Evolutionary conservation across 1,284 basidiomycete species (phyloP), one percentile per base, ranked within the genome.

Genomic region (Kwoniella shivajii): DNA sequence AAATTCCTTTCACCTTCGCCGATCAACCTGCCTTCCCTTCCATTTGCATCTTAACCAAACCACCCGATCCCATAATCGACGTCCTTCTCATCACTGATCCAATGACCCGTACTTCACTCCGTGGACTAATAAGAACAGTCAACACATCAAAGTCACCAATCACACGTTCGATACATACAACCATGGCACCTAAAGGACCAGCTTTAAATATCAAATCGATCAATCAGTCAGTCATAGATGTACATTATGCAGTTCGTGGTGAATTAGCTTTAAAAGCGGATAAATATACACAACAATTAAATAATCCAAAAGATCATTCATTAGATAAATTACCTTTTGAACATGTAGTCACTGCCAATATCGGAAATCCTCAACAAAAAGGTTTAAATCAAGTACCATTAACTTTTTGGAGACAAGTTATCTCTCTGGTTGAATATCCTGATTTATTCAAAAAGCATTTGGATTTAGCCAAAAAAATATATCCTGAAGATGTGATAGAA

Each of bases 321-420:
- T 7, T 42, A 43, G 11, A 26, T 34, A 61, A 72, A 6, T 83
- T 98, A 18, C 91, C 92, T 22, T 99, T 98, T 76, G 84, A 87
- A 72, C 86, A 86, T 67, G 84, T 99, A 76, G 92, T 98, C 74
- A 90, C 87, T 24, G 92, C 92, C 64, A 99, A 99, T 80, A 99
- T 99, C 58, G 95, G 95, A 9, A 99, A 99, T 75, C 95, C 95
- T 0, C 95, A 99, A 79, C 95, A 97, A 79, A 88, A 88, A 72
- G 92, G 90, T 1, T 83, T 99, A 42, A 88, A 97, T 76, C 96
- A 99, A 77, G 85, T 87, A 22, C 92, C 94, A 1, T 85, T 99
- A 61, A 97, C 95, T 7, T 99, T 92, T 78, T 85, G 87, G 70
- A 84, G 95, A 60, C 95, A 99, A 86, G 63, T 75, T 45, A 68